Percentiles rank a stretch among this genome's conserved stretches.
phyloP scores from a whole-genome alignment of 352 stramenopile genomes.

The Ophiocytium majus region DNA sequence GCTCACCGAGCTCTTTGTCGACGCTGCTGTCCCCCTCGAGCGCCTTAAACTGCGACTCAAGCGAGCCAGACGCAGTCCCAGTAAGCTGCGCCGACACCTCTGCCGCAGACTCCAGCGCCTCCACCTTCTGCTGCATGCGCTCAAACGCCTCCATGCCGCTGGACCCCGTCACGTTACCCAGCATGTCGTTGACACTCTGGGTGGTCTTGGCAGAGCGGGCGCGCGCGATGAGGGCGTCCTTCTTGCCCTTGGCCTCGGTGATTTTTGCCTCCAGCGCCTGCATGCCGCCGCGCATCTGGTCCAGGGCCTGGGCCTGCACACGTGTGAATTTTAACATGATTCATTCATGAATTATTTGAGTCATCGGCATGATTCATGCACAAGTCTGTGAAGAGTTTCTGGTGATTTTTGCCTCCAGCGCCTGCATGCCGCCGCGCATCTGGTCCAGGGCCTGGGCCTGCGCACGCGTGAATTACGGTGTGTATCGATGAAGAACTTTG shows the following conservation, averaged over 20 bases:
- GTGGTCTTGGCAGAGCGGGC: constrained; percentile 71
- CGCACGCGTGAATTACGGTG: no score
- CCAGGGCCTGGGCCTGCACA: constrained; percentile 58
- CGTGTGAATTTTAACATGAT: no score
- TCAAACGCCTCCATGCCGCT: constrained; percentile 74
- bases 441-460: constrained; percentile 63
- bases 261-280: constrained; percentile 70
- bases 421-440: constrained; percentile 69
- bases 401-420: constrained; percentile 71
- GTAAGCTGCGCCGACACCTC: constrained; percentile 45
- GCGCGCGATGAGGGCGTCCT: constrained; percentile 70
- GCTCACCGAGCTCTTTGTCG: constrained; percentile 49
- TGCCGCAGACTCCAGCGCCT: constrained; percentile 68
- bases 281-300: constrained; percentile 74
- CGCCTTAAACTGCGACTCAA: constrained; percentile 72
- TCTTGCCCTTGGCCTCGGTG: constrained; percentile 65
- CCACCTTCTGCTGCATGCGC: constrained; percentile 79
- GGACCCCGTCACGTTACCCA: constrained; percentile 66
- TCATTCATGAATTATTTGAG: no score
- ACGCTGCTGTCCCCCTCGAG: constrained; percentile 62
- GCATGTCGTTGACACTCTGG: constrained; percentile 77
- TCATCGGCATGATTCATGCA: no score
- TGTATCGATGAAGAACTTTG: no score
- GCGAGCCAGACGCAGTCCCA: constrained; percentile 57
- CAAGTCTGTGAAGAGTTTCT: no score